Evolutionary conservation across 23 red algal genomes (phyloP), one percentile per base, ranked within the genome.

Genomic region (Gracilaria gracilis): DNA sequence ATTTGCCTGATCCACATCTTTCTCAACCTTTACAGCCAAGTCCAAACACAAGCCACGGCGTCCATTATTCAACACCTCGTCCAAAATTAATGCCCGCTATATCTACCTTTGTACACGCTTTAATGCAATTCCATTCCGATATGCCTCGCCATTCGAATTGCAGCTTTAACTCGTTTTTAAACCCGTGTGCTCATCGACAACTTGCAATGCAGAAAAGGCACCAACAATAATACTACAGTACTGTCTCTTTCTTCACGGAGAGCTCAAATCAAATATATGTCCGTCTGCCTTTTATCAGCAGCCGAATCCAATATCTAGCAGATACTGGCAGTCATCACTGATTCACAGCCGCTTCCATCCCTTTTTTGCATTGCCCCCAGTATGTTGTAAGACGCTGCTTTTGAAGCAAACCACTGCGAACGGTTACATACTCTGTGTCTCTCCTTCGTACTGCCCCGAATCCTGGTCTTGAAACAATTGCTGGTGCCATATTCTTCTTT

Each of bases 171-270:
- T 14, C 3, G n/a, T 27, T 65, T 65, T 65, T 37, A 34, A 69
- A 69, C 64, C 13, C 31, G 7, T 37, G 2, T 14, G 19, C 9
- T 20, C 64, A 17, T 15, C 64, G 32, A 38, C 27, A 69, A 32
- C 31, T 12, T 69, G 64, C 64, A 69, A 20, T 69, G 64, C 64
- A 69, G 64, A 69, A 69, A 69, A 69, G 64, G 31, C 64, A 69
- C 64, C 23, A 69, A 69, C 64, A 69, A 69, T 69, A 69, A 69
- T 69, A 32, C 32, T 46, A n/a, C n/a, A n/a, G n/a, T 65, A 32
- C 64, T 69, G 64, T 69, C 64, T 36, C 64, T 37, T 69, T 69
- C 28, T 3, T 65, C 64, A 69, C 64, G 64, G 64, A 69, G 64
- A 69, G 64, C 27, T 27, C 4, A 64, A 32, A 64, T 34, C 32